Evolutionary conservation across 108 stramenopile species (phyloP).

Genomic region (Cylindrotheca fusiformis): DNA sequence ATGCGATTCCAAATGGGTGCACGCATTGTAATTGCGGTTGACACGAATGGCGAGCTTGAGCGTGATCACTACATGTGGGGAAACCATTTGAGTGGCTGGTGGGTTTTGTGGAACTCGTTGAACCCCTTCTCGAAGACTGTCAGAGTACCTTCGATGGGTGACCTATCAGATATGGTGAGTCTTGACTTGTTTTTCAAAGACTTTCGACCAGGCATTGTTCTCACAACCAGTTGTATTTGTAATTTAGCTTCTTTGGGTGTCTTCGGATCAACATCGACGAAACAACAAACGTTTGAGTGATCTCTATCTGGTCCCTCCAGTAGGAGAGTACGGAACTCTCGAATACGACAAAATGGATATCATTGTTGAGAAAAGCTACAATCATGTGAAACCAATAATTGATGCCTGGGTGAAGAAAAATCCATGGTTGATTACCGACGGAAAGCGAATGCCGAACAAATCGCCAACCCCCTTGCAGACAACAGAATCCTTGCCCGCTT

Average conservation of each 20-base stretch:
- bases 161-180: slow-evolving; percentile 31
- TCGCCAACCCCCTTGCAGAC: too few species aligned
- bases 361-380: slow-evolving; percentile 49
- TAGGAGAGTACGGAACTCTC: slow-evolving; percentile 39
- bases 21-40: slow-evolving; percentile 51
- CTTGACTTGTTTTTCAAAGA: too few species aligned
- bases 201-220: too few species aligned
- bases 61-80: slow-evolving; percentile 56
- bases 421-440: slow-evolving; percentile 20
- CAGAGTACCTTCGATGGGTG: slow-evolving; percentile 51
- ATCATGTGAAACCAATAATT: slow-evolving; percentile 50
- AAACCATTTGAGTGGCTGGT: slow-evolving; percentile 40
- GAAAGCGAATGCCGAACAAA: not conserved
- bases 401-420: slow-evolving; percentile 39
- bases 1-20: slow-evolving; percentile 48
- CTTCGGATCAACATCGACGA: slow-evolving; percentile 36
- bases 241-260: slow-evolving; percentile 38
- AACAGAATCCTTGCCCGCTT: too few species aligned
- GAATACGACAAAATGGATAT: slow-evolving; percentile 54
- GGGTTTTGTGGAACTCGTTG: slow-evolving; percentile 47
- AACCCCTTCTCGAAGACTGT: slow-evolving; percentile 60
- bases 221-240: too few species aligned
- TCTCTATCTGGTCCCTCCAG: slow-evolving; percentile 44
- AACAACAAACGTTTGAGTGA: slow-evolving; percentile 28
- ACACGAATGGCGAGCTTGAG: slow-evolving; percentile 31